Conservation (phyloP, 2,329 filamentous ascomycete genomes). For the Sclerotinia glacialis region DNA sequence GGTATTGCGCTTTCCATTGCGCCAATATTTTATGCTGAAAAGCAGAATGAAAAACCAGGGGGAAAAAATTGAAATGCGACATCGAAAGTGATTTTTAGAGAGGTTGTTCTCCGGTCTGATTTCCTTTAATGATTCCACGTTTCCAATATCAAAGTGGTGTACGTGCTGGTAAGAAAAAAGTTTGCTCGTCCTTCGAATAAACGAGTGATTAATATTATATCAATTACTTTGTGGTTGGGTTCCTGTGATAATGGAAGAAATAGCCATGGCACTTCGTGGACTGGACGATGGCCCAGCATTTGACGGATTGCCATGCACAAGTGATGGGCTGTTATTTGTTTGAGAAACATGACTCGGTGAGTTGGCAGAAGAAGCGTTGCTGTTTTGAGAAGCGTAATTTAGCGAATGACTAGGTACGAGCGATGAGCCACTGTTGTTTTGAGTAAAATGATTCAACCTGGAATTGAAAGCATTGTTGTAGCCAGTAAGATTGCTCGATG, state of each 20-base stretch:
- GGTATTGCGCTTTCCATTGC: constrained; percentile 14
- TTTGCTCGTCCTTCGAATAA: neutral
- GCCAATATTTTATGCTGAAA: constrained; percentile 11
- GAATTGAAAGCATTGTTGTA: constrained; percentile 4
- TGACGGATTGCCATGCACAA: neutral
- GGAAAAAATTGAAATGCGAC: neutral
- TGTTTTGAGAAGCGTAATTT: neutral
- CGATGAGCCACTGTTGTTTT: neutral
- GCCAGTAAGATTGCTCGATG: neutral
- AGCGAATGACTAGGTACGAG: neutral
- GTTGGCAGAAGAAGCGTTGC: neutral
- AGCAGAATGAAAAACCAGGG: neutral
- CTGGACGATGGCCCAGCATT: constrained; percentile 3
- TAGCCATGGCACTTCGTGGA: constrained; percentile 20
- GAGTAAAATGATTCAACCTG: neutral
- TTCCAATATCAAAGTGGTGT: neutral
- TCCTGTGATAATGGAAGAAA: constrained; percentile 13
- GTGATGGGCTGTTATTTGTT: neutral
- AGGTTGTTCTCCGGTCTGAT: neutral
- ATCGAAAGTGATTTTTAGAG: neutral
- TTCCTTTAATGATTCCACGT: no score
- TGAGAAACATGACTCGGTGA: neutral
- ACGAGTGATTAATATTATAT: neutral
- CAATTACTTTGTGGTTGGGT: constrained; percentile 5
- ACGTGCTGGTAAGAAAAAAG: neutral